Evolutionary conservation across 768 basidiomycete genomes (phyloP).

Genomic region (Pulveroboletus sp.): DNA sequence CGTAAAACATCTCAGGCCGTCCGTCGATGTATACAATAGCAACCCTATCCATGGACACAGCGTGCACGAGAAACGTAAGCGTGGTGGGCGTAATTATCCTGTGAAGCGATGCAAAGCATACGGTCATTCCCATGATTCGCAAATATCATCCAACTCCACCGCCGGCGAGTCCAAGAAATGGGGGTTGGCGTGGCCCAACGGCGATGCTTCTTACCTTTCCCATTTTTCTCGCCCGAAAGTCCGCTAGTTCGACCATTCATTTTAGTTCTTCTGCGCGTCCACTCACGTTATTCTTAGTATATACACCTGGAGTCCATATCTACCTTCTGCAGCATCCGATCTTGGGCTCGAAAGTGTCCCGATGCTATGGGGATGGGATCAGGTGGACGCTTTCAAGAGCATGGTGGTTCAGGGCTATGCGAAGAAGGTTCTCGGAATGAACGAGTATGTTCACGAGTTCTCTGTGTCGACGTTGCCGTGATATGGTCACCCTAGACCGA

Average conservation of each 20-base stretch:
- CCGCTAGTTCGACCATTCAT: slow-evolving; percentile 34
- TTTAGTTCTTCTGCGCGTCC: not conserved
- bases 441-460: slow-evolving; percentile 55
- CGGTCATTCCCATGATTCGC: slow-evolving; percentile 4
- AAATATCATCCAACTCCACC: not conserved
- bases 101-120: slow-evolving; percentile 17
- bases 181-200: slow-evolving; percentile 66
- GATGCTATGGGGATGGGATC: slow-evolving; percentile 68
- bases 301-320: slow-evolving; percentile 66
- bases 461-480: not conserved
- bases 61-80: slow-evolving; percentile 14
- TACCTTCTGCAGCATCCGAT: slow-evolving; percentile 36
- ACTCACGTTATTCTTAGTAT: slow-evolving; percentile 29
- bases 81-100: slow-evolving; percentile 9
- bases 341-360: slow-evolving; percentile 55
- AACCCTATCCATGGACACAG: not conserved
- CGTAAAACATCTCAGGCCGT: slow-evolving; percentile 1
- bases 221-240: slow-evolving; percentile 46
- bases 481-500: slow-evolving; percentile 47
- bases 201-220: slow-evolving; percentile 43
- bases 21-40: not conserved
- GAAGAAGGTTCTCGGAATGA: slow-evolving; percentile 57
- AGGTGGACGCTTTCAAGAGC: slow-evolving; percentile 44
- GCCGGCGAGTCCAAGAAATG: slow-evolving; percentile 38
- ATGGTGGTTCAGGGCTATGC: slow-evolving; percentile 51